Evolutionary conservation across 441 rosid species (phyloP).

Genomic region (Manihot esculenta): DNA sequence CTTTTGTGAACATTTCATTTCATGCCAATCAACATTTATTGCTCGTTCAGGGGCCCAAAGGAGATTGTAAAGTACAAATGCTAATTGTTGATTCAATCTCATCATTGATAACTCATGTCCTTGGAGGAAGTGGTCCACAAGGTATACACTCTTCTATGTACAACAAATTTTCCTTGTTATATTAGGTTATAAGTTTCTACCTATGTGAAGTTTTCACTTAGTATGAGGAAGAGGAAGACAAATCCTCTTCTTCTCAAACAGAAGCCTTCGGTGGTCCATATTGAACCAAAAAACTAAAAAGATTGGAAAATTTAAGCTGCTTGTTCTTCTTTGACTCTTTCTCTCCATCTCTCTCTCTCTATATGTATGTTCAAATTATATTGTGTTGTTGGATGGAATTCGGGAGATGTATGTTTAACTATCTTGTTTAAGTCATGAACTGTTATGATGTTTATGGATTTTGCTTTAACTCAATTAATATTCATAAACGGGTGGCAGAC

Average conservation of each 20-base stretch:
- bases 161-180: constrained; percentile 6
- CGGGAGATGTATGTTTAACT: not conserved
- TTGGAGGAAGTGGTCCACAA: constrained; percentile 65
- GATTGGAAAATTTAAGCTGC: not conserved
- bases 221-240: not conserved
- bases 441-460: not conserved
- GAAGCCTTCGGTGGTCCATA: not conserved
- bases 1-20: constrained; percentile 14
- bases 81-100: constrained; percentile 76
- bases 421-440: not conserved
- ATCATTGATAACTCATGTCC: constrained; percentile 67
- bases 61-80: constrained; percentile 38
- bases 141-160: constrained; percentile 47
- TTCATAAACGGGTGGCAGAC: not conserved
- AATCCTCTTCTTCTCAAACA: not conserved
- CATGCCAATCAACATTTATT: constrained; percentile 15
- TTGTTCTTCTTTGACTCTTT: not conserved
- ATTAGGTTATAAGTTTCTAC: not conserved
- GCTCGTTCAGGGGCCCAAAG: constrained; percentile 35
- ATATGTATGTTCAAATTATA: not conserved
- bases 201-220: not conserved
- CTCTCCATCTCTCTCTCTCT: no score
- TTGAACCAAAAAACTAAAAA: not conserved
- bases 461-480: not conserved
- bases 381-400: not conserved